Evolutionary conservation across 768 basidiomycete species (phyloP).

Genomic region (Mycena epipterygia): DNA sequence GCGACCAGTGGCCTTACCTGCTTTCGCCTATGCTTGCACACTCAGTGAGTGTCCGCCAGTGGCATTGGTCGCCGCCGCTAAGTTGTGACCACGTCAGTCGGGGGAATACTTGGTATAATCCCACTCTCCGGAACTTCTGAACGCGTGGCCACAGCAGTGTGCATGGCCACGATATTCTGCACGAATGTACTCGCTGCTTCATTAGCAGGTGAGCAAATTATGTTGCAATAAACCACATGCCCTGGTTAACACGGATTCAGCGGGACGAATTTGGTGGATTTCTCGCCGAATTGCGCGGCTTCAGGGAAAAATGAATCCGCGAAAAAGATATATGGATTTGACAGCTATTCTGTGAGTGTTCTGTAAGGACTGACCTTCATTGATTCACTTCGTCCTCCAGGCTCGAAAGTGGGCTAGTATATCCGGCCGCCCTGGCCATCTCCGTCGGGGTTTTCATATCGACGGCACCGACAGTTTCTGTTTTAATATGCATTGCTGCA

Average conservation of each 20-base stretch:
- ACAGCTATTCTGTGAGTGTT: too few species aligned
- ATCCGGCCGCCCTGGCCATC: slow-evolving; percentile 8
- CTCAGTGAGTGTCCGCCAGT: neutral
- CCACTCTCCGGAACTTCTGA: slow-evolving; percentile 17
- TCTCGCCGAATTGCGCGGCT: neutral
- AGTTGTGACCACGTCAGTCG: slow-evolving; percentile 3
- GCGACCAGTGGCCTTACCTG: neutral
- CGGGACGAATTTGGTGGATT: slow-evolving; percentile 25
- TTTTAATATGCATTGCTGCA: slow-evolving; percentile 8
- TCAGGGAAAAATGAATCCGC: neutral
- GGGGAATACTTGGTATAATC: slow-evolving; percentile 13
- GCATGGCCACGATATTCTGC: slow-evolving; percentile 8
- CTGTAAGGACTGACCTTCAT: too few species aligned
- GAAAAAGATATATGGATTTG: slow-evolving; percentile 4
- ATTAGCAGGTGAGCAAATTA: neutral
- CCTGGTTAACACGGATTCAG: too few species aligned
- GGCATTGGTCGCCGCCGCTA: neutral
- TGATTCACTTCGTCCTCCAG: too few species aligned
- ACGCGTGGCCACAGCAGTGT: slow-evolving; percentile 2
- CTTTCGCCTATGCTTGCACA: neutral
- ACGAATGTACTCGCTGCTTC: slow-evolving; percentile 12
- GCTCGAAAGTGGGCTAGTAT: too few species aligned
- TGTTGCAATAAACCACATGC: too few species aligned
- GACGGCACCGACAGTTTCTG: slow-evolving; percentile 9
- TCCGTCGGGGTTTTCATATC: neutral